Base-by-base conservation (phyloP, 164 flowering plant genomes). In the Kalanchoe fedtschenkoi region DNA sequence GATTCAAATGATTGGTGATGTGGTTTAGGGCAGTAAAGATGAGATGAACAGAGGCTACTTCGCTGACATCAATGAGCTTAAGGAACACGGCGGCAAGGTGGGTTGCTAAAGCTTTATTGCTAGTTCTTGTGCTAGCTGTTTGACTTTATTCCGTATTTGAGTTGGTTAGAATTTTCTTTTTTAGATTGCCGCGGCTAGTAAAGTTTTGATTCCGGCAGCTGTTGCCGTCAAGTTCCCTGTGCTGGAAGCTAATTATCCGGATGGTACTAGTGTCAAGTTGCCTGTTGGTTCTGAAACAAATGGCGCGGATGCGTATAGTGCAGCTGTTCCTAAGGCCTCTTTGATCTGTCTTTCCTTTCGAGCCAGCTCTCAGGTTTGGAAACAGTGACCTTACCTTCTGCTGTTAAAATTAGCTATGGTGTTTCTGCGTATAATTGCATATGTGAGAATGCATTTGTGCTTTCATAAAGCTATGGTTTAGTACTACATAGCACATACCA, bases 21-120 rank as follows among this genome's bases (percentile, higher is more conserved):
- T 65, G 65, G 39, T 73, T 68, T 82, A 77, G 88, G 80, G 81
- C 96, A 93, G 97, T 83, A 34, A 70, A 64, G 97, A 95, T 81
- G 99, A 90, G 74, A 80, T 90, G 93, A 95, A 73, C 60, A 76
- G 99, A 72, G 96, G 99, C 30, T 87, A 88, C 73, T 95, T 95
- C 62, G 93, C 88, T 13, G 97, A 95, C 64, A 78, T 87, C 34
- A 54, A 77, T 0, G 99, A 95, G 74, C 71, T 88, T 39, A 80
- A 83, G 77, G 65, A 88, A 67, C 95, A 95, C 75, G 95, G 95
- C 65, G 97, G 97, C 64, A 91, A 95, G 97, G 97, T 95, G 74
- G 33, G 57, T 9, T 21, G 6, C 1, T 21, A 1, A 15, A 13
- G 16, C 2, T 4, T 55, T 55, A 10, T 11, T 7, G 14, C 29